phyloP scores from a whole-genome alignment of 2,329 filamentous ascomycete genomes.

The Bipolaris gigantea region DNA sequence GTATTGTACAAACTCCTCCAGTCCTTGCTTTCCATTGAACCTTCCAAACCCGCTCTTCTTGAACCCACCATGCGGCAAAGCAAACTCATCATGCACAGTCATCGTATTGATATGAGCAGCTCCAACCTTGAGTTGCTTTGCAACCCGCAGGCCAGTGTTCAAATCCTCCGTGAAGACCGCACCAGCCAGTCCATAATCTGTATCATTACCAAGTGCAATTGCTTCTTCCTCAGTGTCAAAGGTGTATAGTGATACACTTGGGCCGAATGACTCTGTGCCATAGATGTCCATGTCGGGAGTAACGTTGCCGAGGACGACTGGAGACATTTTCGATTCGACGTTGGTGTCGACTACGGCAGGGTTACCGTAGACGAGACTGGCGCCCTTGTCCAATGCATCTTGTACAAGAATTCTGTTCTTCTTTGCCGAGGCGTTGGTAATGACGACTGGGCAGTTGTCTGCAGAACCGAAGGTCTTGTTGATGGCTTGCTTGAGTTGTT shows the following conservation, averaged over 20 bases:
- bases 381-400: neutral
- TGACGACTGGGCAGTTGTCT: neutral
- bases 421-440: neutral
- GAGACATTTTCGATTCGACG: constrained; percentile 40
- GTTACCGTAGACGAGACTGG: neutral
- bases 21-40: constrained; percentile 3
- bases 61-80: constrained; percentile 17
- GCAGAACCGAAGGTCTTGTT: neutral
- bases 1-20: neutral
- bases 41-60: constrained; percentile 21
- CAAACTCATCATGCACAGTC: constrained; percentile 21
- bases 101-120: constrained; percentile 25
- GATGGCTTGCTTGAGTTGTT: neutral
- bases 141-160: constrained; percentile 9
- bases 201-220: constrained; percentile 13
- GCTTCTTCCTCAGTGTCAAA: constrained; percentile 18
- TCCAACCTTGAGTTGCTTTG: constrained; percentile 18
- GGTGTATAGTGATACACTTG: constrained; percentile 7
- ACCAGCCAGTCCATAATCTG: constrained; percentile 17
- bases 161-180: constrained; percentile 18
- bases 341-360: neutral
- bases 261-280: constrained; percentile 18
- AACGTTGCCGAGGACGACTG: constrained; percentile 3
- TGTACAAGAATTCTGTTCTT: neutral
- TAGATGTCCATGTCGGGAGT: constrained; percentile 6